Evolutionary conservation across 2,329 filamentous ascomycete genomes (phyloP).

Genomic region (Sphaerostilbella broomeana): DNA sequence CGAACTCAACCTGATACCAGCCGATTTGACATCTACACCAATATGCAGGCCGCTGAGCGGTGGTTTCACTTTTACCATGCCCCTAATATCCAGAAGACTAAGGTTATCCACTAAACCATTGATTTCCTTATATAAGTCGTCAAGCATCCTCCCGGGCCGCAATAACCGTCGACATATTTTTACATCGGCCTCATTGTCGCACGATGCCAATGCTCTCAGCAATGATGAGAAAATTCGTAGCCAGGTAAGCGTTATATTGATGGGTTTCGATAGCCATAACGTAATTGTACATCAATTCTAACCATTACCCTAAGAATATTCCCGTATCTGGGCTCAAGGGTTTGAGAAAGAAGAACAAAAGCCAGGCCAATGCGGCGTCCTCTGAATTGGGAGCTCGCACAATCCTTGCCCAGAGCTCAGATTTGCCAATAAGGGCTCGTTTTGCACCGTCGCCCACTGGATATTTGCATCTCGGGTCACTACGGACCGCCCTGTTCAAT

Average conservation of each 20-base stretch:
- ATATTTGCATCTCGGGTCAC: constrained; percentile 82
- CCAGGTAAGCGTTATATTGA: too few species aligned
- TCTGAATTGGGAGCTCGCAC: constrained; percentile 15
- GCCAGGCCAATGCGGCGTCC: constrained; percentile 14
- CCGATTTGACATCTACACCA: not conserved
- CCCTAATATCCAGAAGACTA: constrained; percentile 7
- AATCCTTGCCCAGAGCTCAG: constrained; percentile 43
- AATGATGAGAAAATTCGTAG: too few species aligned
- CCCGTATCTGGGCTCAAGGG: constrained; percentile 15
- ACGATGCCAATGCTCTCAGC: too few species aligned
- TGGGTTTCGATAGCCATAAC: too few species aligned
- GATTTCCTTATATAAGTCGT: constrained; percentile 6
- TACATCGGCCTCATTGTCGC: constrained; percentile 1
- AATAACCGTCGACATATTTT: too few species aligned
- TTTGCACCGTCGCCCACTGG: constrained; percentile 96
- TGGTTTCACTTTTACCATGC: constrained; percentile 9
- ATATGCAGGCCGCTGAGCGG: not conserved
- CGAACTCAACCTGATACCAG: not conserved
- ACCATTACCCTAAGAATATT: too few species aligned
- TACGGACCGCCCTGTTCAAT: constrained; percentile 92
- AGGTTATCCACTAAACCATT: constrained; percentile 1
- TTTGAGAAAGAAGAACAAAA: constrained; percentile 18
- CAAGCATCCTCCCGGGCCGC: not conserved
- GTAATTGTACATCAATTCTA: too few species aligned
- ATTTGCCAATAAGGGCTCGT: constrained; percentile 50